phyloP scores from a whole-genome alignment of 1,284 basidiomycete genomes.

The Taiwanofungus camphoratus region DNA sequence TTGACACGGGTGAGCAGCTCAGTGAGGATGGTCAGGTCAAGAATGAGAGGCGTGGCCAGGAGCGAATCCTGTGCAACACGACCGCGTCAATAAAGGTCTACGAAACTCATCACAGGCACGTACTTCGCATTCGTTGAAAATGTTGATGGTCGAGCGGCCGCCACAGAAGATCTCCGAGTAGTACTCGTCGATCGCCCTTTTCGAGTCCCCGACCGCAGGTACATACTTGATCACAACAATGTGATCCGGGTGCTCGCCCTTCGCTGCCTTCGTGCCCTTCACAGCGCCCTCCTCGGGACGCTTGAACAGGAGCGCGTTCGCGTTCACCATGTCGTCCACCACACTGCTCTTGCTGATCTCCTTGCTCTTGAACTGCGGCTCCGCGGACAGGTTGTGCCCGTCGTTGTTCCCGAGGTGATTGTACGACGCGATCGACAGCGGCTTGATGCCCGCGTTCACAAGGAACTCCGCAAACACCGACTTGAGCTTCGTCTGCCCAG shows the following conservation, averaged over 20 bases:
- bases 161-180: constrained; percentile 90
- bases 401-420: constrained; percentile 99
- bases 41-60: constrained; percentile 91
- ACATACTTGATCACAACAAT: constrained; percentile 95
- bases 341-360: constrained; percentile 97
- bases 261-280: constrained; percentile 62
- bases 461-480: constrained; percentile 96
- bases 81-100: constrained; percentile 10
- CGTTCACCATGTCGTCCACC: constrained; percentile 95
- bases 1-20: constrained; percentile 92
- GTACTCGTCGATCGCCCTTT: constrained; percentile 98
- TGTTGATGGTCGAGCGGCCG: constrained; percentile 81
- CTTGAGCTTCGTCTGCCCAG: constrained; percentile 92
- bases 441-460: constrained; percentile 98
- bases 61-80: constrained; percentile 71
- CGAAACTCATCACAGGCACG: constrained; percentile 16
- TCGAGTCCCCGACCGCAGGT: constrained; percentile 93
- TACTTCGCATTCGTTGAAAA: constrained; percentile 95
- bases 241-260: constrained; percentile 96
- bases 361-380: constrained; percentile 95
- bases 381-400: constrained; percentile 89
- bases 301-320: constrained; percentile 90
- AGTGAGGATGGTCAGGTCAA: constrained; percentile 90
- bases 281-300: constrained; percentile 48
- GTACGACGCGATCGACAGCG: constrained; percentile 93